Percentiles rank a stretch among this genome's conserved stretches.
These are phyloP conservation scores for Globisporangium barbulae DNA, from an alignment of 352 stramenopile genomes.

Conservation along the genomic window DNA sequence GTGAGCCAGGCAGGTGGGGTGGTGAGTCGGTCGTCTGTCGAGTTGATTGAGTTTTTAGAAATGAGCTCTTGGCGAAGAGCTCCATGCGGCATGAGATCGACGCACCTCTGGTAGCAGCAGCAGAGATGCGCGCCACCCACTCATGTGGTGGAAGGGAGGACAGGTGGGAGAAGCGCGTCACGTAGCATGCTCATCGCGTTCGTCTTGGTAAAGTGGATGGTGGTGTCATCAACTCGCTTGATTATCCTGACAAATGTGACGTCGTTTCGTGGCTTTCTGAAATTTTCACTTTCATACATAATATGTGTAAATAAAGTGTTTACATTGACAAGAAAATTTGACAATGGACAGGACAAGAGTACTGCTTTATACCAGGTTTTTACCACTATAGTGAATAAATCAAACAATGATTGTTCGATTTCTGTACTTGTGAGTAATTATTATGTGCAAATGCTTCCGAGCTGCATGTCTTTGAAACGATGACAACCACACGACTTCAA, in stretches of 20 bases:
- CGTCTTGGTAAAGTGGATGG: not conserved
- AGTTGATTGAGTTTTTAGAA: constrained; percentile 1
- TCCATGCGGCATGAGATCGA: not conserved
- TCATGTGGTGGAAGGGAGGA: not conserved
- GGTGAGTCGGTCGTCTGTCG: not conserved
- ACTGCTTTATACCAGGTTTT: too few species aligned
- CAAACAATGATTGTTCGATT: too few species aligned
- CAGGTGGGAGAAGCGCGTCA: not conserved
- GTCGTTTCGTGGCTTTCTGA: not conserved
- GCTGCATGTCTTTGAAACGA: not conserved
- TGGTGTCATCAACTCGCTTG: not conserved
- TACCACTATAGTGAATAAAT: not conserved
- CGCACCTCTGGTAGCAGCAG: not conserved
- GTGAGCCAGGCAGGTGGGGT: not conserved
- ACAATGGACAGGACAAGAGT: too few species aligned
- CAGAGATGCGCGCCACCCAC: constrained; percentile 2
- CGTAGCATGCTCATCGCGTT: not conserved
- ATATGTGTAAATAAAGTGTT: not conserved
- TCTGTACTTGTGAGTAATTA: not conserved
- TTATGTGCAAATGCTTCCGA: not conserved
- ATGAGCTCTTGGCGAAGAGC: constrained; percentile 4
- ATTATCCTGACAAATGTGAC: not conserved
- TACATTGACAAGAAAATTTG: too few species aligned
- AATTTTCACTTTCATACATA: not conserved
- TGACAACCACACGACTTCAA: not conserved